Conservation (phyloP, 441 rosid genomes). For the Gossypium davidsonii region DNA sequence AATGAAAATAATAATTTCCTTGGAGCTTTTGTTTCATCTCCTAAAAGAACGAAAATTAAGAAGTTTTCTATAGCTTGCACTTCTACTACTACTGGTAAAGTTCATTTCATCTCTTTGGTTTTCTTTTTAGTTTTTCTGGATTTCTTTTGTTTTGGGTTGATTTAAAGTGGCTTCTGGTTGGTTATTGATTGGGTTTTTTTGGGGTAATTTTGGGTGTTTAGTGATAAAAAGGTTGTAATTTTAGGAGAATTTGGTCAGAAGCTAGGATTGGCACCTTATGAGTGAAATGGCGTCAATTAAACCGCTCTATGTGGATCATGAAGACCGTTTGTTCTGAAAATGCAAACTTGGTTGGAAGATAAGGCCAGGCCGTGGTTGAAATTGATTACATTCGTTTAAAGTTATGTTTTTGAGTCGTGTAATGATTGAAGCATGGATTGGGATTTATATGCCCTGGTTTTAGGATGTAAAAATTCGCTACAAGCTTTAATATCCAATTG, state of each 20-base stretch:
- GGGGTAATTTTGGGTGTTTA: not conserved
- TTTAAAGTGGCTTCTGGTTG: slow-evolving; percentile 1
- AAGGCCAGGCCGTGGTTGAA: not conserved
- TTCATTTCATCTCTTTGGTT: not conserved
- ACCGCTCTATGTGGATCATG: not conserved
- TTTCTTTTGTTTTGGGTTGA: not conserved
- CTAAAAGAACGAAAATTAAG: slow-evolving; percentile 15
- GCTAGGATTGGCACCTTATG: not conserved
- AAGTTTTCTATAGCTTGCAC: slow-evolving; percentile 36
- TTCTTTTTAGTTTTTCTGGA: slow-evolving; percentile 1
- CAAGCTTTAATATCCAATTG: not conserved
- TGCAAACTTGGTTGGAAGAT: not conserved
- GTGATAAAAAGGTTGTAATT: not conserved
- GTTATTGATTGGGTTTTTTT: not conserved
- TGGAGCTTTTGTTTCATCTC: slow-evolving; percentile 28
- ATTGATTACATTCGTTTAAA: not conserved
- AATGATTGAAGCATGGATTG: not conserved
- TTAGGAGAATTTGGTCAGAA: not conserved
- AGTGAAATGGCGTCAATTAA: not conserved
- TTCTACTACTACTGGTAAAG: slow-evolving; percentile 31
- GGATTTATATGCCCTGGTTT: not conserved
- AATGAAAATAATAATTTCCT: slow-evolving; percentile 16
- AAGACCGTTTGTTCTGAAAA: not conserved
- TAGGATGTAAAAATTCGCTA: not conserved
- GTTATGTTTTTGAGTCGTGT: not conserved